Conservation (phyloP, 1,139 yeast species). For the Pichia inconspicua region DNA sequence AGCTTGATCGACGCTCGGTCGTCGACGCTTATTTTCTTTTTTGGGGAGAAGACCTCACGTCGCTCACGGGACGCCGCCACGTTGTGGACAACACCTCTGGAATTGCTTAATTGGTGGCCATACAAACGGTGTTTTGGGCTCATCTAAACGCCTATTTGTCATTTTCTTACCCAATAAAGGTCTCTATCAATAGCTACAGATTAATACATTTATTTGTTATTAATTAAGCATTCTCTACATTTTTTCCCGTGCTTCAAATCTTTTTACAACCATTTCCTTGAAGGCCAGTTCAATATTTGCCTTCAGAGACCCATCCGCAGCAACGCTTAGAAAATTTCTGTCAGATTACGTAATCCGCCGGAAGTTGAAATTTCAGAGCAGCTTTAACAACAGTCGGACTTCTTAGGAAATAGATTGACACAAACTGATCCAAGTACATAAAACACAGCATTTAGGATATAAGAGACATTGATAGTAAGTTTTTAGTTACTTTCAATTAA, state of each 20-base stretch:
- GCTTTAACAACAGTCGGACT: neutral
- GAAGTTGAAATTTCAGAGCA: neutral
- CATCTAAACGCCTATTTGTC: neutral
- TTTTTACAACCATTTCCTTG: neutral
- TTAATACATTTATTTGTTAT: slow-evolving; percentile 5
- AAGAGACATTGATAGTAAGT: neutral
- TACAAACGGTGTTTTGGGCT: neutral
- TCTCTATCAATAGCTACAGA: neutral
- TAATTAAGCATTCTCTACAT: neutral
- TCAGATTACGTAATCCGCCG: neutral
- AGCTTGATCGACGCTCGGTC: neutral
- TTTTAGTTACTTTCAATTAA: neutral
- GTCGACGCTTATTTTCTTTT: neutral
- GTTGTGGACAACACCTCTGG: neutral
- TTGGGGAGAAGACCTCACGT: neutral
- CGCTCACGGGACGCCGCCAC: neutral
- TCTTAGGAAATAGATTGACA: neutral
- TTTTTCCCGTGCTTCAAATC: neutral
- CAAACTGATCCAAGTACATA: neutral
- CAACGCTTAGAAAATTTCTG: neutral
- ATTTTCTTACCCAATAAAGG: neutral
- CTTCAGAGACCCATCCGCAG: neutral
- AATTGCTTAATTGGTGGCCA: neutral
- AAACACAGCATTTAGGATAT: neutral
- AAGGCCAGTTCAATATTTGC: neutral